Evolutionary conservation across 352 stramenopile genomes (phyloP).

Genomic region (Pythium scleroteichum): DNA sequence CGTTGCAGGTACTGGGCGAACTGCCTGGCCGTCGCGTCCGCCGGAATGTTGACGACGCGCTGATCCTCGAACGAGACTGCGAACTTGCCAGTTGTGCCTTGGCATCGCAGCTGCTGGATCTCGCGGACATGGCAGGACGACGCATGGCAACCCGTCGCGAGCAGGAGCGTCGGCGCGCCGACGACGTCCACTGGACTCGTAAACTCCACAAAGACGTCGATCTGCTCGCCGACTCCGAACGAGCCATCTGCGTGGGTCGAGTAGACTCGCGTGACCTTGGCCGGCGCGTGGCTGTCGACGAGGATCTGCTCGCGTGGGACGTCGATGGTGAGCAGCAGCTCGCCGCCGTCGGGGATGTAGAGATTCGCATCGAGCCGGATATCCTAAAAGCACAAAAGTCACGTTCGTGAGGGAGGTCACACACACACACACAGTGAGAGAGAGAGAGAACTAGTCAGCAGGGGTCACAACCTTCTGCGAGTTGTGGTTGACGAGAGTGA

Average conservation of each 20-base stretch:
- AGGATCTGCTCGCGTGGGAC: constrained; percentile 56
- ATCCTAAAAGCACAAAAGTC: constrained; percentile 24
- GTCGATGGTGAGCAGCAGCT: constrained; percentile 65
- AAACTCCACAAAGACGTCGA: constrained; percentile 70
- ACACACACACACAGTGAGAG: background rate
- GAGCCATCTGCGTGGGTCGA: constrained; percentile 45
- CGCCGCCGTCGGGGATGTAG: constrained; percentile 66
- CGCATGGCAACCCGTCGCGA: constrained; percentile 59
- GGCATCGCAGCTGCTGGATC: constrained; percentile 61
- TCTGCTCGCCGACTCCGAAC: constrained; percentile 60
- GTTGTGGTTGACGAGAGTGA: constrained; percentile 48
- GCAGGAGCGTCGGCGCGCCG: constrained; percentile 42
- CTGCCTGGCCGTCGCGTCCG: constrained; percentile 43
- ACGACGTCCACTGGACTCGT: constrained; percentile 67
- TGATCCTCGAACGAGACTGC: constrained; percentile 54
- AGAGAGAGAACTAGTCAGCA: background rate
- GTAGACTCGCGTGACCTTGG: constrained; percentile 68
- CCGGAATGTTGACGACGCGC: constrained; percentile 67
- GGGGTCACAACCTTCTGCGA: constrained; percentile 35
- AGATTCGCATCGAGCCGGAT: constrained; percentile 71
- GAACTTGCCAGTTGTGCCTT: constrained; percentile 66
- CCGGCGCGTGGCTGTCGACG: constrained; percentile 48
- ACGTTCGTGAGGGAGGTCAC: too few species aligned
- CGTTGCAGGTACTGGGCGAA: constrained; percentile 51
- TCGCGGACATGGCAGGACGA: constrained; percentile 55